Percentiles rank a stretch among this genome's conserved stretches.
phyloP scores from a whole-genome alignment of 495 filamentous ascomycete species.

The Daldinia decipiens region DNA sequence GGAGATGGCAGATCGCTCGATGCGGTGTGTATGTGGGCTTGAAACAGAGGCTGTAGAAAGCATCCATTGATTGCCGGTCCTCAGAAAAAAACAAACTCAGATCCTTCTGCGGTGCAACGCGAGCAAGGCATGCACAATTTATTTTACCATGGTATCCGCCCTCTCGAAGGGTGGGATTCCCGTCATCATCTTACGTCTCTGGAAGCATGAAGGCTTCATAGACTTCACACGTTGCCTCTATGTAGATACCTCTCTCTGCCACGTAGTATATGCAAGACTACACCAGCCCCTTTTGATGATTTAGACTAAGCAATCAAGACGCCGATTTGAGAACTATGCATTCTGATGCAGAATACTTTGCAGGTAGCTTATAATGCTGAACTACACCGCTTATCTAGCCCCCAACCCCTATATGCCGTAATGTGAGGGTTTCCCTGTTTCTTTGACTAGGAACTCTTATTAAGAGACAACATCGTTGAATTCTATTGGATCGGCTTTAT shows the following conservation, averaged over 20 bases:
- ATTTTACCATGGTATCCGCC: constrained; percentile 14
- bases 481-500: constrained; percentile 4
- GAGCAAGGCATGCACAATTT: constrained; percentile 5
- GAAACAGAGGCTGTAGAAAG: constrained; percentile 1
- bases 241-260: constrained; percentile 7
- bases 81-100: constrained; percentile 13
- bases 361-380: constrained; percentile 23
- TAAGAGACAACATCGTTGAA: not conserved
- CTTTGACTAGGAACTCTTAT: not conserved
- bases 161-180: constrained; percentile 11
- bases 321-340: constrained; percentile 2
- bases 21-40: constrained; percentile 20
- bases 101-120: constrained; percentile 40
- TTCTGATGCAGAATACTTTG: constrained; percentile 17
- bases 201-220: constrained; percentile 11
- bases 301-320: constrained; percentile 23
- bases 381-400: constrained; percentile 39
- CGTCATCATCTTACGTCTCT: constrained; percentile 8
- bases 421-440: constrained; percentile 26
- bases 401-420: constrained; percentile 24
- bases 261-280: constrained; percentile 32
- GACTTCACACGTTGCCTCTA: constrained; percentile 2
- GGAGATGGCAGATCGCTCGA: constrained; percentile 27
- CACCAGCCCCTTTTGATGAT: constrained; percentile 7
- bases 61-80: constrained; percentile 12